Evolutionary conservation across 805 yeast genomes (phyloP).

Genomic region (Lipomyces orientalis): DNA sequence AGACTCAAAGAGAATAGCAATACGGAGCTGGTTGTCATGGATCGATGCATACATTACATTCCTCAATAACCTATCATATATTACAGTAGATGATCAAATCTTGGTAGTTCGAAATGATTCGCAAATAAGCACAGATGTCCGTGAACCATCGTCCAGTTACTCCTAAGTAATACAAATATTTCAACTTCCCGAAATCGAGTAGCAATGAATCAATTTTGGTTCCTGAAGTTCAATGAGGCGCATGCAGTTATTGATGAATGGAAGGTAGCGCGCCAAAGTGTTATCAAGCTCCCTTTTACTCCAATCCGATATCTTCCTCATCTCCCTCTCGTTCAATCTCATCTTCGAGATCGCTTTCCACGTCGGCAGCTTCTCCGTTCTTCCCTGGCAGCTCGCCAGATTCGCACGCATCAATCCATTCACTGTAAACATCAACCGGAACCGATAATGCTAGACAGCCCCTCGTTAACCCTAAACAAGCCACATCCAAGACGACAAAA

Average conservation of each 20-base stretch:
- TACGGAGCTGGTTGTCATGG: not conserved
- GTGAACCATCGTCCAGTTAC: not conserved
- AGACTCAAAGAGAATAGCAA: not conserved
- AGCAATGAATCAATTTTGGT: not conserved
- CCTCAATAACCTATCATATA: not conserved
- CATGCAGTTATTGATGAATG: too few species aligned
- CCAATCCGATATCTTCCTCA: conserved; percentile 20
- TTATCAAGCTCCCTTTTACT: not conserved
- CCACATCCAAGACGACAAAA: not conserved
- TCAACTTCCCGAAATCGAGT: not conserved
- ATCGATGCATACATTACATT: not conserved
- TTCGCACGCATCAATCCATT: conserved; percentile 97
- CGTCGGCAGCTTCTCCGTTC: conserved; percentile 36
- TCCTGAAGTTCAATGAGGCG: not conserved
- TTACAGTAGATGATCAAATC: not conserved
- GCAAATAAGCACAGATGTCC: not conserved
- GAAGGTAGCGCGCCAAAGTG: not conserved
- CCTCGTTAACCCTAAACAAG: not conserved
- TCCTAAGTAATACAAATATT: not conserved
- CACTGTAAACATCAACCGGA: conserved; percentile 93
- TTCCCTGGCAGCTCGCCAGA: conserved; percentile 67
- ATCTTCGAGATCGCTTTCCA: conserved; percentile 40
- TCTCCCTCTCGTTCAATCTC: conserved; percentile 27
- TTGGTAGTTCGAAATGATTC: not conserved
- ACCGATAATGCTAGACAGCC: conserved; percentile 57